These are phyloP conservation scores for Trichocladium antarcticum DNA, from an alignment of 495 filamentous ascomycete species.

Conservation along the genomic window DNA sequence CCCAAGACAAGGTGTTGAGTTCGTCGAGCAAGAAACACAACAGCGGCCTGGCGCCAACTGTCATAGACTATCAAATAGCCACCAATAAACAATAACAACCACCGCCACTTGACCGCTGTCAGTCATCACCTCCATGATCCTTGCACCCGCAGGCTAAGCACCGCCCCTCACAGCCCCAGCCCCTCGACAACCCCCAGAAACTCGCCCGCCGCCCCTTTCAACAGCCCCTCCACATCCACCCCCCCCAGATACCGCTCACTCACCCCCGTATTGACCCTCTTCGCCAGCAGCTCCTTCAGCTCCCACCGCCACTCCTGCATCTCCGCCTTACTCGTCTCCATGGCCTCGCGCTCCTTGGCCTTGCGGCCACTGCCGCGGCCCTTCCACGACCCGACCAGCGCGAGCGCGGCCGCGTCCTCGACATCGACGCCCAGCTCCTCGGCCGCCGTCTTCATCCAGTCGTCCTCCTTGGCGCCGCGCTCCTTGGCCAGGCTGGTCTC, in stretches of 20 bases:
- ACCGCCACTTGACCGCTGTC: not conserved
- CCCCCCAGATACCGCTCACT: slow-evolving; percentile 80
- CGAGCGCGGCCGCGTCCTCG: slow-evolving; percentile 68
- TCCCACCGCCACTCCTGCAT: slow-evolving; percentile 50
- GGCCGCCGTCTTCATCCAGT: slow-evolving; percentile 72
- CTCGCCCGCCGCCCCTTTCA: slow-evolving; percentile 46
- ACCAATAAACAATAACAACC: not conserved
- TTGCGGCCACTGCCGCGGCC: slow-evolving; percentile 59
- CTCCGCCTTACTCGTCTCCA: slow-evolving; percentile 57
- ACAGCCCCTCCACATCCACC: slow-evolving; percentile 69
- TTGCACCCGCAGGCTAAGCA: too few relatives aligned
- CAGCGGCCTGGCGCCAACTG: too few relatives aligned
- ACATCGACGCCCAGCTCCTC: slow-evolving; percentile 92
- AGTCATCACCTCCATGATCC: not conserved
- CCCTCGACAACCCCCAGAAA: slow-evolving; percentile 36
- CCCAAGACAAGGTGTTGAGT: too few relatives aligned
- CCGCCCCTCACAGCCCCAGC: slow-evolving; percentile 25
- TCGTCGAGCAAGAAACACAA: too few relatives aligned
- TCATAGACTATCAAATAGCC: too few relatives aligned
- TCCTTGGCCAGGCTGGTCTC: slow-evolving; percentile 77
- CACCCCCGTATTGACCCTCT: slow-evolving; percentile 81
- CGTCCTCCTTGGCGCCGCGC: slow-evolving; percentile 69
- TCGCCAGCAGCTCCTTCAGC: slow-evolving; percentile 53
- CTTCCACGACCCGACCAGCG: slow-evolving; percentile 46
- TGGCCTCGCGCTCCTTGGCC: slow-evolving; percentile 60